Percentiles rank a stretch among this genome's conserved stretches.
Evolutionary conservation across 2,329 filamentous ascomycete genomes (phyloP).

Genomic region (Cladosporium sp.): DNA sequence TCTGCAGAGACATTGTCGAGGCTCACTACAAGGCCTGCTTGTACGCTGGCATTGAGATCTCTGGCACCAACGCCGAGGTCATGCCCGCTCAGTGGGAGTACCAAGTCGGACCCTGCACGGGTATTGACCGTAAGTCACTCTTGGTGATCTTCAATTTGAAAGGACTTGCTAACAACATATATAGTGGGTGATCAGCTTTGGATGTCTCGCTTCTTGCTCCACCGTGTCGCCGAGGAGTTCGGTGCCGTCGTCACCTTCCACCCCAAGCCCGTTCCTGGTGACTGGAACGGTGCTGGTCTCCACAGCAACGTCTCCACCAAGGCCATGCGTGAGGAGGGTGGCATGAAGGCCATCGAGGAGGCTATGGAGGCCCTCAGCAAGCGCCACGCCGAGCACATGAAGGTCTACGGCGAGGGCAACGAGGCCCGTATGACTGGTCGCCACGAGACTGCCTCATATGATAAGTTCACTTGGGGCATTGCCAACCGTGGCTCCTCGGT

Average conservation of each 20-base stretch:
- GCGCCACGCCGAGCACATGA: conserved; percentile 60
- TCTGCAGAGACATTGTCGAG: conserved; percentile 96
- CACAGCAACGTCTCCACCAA: conserved; percentile 92
- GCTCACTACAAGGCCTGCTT: conserved; percentile 87
- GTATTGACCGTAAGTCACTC: conserved; percentile 66
- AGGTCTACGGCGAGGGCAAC: conserved; percentile 94
- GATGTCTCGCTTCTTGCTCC: conserved; percentile 83
- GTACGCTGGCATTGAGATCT: conserved; percentile 88
- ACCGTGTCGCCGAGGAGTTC: conserved; percentile 92
- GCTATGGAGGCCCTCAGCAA: conserved; percentile 58
- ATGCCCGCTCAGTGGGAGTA: conserved; percentile 98
- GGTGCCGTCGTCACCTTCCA: conserved; percentile 92
- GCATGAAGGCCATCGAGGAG: conserved; percentile 88
- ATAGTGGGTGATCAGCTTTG: conserved; percentile 93
- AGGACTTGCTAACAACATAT: not conserved
- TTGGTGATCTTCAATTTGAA: not conserved
- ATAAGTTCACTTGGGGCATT: conserved; percentile 89
- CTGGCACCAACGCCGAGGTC: conserved; percentile 97
- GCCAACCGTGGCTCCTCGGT: conserved; percentile 95
- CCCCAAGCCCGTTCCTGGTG: conserved; percentile 90
- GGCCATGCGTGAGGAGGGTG: conserved; percentile 83
- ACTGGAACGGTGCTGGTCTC: conserved; percentile 95
- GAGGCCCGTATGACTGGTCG: conserved; percentile 86
- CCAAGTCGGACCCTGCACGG: conserved; percentile 86
- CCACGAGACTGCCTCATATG: conserved; percentile 91